Evolutionary conservation across 2,329 filamentous ascomycete genomes (phyloP).

Genomic region (Daldinia sp.): DNA sequence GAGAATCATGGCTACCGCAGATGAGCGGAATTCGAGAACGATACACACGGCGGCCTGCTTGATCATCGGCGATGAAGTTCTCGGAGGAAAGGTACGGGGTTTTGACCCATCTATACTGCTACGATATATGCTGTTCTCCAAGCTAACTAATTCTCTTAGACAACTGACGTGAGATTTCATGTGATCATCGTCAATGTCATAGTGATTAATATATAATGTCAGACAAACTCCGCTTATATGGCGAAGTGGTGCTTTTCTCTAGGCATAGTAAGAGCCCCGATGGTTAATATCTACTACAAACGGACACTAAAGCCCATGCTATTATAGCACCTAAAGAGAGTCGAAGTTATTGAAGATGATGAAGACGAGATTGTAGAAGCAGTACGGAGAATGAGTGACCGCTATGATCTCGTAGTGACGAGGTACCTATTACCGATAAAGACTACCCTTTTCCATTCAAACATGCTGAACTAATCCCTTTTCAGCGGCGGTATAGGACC

Average conservation of each 20-base stretch:
- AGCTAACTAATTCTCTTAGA: conserved; percentile 43
- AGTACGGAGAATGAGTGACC: conserved; percentile 84
- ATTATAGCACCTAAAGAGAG: conserved; percentile 76
- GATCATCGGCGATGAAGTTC: conserved; percentile 96
- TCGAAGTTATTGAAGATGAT: conserved; percentile 95
- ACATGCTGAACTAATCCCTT: conserved; percentile 28
- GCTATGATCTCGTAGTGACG: conserved; percentile 95
- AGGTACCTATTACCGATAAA: conserved; percentile 59
- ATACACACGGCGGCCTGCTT: conserved; percentile 93
- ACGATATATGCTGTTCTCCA: neutral
- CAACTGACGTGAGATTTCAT: conserved; percentile 47
- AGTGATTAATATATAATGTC: conserved; percentile 28
- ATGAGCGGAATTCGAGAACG: conserved; percentile 70
- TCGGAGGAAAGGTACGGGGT: conserved; percentile 84
- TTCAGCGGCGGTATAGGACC: conserved; percentile 89
- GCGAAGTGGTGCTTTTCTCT: conserved; percentile 74
- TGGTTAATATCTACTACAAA: neutral
- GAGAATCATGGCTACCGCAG: conserved; percentile 62
- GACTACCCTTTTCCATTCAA: neutral
- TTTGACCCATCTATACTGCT: neutral
- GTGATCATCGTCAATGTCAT: neutral
- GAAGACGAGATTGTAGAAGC: conserved; percentile 91
- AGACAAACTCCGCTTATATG: conserved; percentile 74
- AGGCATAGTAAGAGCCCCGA: conserved; percentile 63
- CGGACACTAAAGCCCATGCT: conserved; percentile 21